Evolutionary conservation across 1,284 basidiomycete species (phyloP), one percentile per base, ranked within the genome.

Genomic region (Sporisorium sorghi): DNA sequence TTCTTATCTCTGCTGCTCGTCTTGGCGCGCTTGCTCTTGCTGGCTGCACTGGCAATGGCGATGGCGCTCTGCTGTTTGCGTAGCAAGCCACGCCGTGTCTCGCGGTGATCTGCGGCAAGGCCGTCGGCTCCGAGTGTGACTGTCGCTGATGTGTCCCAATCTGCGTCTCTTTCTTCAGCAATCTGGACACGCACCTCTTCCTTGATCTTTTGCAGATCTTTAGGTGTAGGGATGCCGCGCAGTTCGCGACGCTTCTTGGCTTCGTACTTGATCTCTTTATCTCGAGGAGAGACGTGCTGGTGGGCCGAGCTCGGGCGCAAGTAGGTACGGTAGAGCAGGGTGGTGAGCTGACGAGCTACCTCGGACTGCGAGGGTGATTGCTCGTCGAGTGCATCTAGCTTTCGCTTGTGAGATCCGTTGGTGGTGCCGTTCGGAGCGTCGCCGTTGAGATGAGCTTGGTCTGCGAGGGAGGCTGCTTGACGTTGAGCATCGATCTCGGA

Each of bases 271-370:
- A 85, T 77, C 46, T 76, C 72, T 23, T 81, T 80, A 51, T 85
- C 84, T 19, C 79, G 77, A 3, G 81, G 77, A 2, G 80, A 81
- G 14, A 83, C 91, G 52, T 82, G 77, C 61, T 79, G 72, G 26
- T 76, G 66, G 3, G 71, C 61, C n/a, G 75, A 70, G 28, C 76
- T 79, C 5, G 81, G 82, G 15, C 77, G 74, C 26, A 84, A 58
- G 55, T 82, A 81, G 49, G 72, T 67, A 17, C 60, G 59, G 44
- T 66, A 73, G 19, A 82, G 75, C 51, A 82, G 46, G n/a, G 58
- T 33, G 21, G 65, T 57, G 17, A 80, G 59, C 32, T 67, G 46
- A 11, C 62, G 55, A 23, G 62, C 39, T 17, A 72, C 59, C n/a
- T 64, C 47, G 5, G 51, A 26, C 12, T 56, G 62, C 35, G 63